These are phyloP conservation scores for Mycena pura DNA, from an alignment of 768 basidiomycete genomes.

Conservation along the genomic window DNA sequence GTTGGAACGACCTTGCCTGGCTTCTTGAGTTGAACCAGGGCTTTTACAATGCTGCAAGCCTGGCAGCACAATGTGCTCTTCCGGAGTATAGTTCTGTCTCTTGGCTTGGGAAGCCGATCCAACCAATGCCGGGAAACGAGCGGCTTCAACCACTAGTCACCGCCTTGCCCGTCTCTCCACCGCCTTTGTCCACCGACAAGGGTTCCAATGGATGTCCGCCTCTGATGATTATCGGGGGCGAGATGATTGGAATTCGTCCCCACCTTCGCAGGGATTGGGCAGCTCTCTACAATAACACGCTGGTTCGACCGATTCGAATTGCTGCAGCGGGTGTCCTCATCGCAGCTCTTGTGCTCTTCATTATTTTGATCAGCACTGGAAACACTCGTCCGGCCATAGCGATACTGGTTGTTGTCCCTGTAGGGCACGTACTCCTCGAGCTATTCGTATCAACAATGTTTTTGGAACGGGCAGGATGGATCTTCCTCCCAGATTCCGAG, in stretches of 20 bases:
- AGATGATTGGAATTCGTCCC: conserved; percentile 1
- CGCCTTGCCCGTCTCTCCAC: conserved; percentile 26
- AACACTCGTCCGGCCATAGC: not conserved
- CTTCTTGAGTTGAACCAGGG: conserved; percentile 34
- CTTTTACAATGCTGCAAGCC: conserved; percentile 33
- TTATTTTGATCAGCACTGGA: not conserved
- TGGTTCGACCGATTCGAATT: not conserved
- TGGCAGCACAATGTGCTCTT: conserved; percentile 30
- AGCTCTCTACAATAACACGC: conserved; percentile 2
- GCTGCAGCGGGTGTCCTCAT: not conserved
- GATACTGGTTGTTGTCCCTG: not conserved
- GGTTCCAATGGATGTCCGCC: not conserved
- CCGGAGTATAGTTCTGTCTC: conserved; percentile 1
- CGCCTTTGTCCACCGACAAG: not conserved
- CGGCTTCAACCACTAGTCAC: conserved; percentile 30
- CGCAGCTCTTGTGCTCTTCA: not conserved
- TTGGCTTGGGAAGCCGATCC: conserved; percentile 32
- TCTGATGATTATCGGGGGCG: conserved; percentile 6
- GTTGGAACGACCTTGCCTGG: conserved; percentile 32
- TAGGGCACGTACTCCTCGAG: not conserved
- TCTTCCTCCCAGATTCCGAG: not conserved
- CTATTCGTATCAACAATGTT: not conserved
- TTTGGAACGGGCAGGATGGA: not conserved
- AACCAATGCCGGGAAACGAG: conserved; percentile 27
- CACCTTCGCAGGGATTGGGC: not conserved